A percentile compares a stretch with the other conserved stretches of the same genome.
Conservation (phyloP, 2,329 filamentous ascomycete genomes). For the Fusarium torreyae region DNA sequence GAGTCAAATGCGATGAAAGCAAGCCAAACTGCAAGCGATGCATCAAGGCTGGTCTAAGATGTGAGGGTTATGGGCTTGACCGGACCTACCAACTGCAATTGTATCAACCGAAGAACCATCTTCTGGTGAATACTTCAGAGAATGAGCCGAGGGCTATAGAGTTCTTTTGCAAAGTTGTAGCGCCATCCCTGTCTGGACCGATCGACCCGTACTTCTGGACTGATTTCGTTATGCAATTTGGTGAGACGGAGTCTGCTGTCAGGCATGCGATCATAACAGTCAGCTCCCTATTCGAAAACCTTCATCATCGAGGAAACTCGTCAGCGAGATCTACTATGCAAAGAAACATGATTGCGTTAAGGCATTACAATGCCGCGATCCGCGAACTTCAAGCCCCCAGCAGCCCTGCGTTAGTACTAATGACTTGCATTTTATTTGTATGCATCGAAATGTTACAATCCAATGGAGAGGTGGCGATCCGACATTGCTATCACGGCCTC, state of each 20-base stretch:
- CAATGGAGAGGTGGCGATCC: conserved; percentile 23
- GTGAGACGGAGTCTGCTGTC: conserved; percentile 31
- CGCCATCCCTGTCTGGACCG: conserved; percentile 32
- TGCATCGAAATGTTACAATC: conserved; percentile 28
- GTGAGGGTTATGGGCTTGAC: conserved; percentile 6
- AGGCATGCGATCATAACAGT: conserved; percentile 32
- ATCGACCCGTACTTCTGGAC: conserved; percentile 42
- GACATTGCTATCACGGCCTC: conserved; percentile 24
- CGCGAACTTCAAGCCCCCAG: conserved; percentile 1
- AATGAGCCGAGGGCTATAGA: conserved; percentile 9
- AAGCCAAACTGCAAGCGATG: conserved; percentile 21
- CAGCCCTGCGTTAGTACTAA: conserved; percentile 11
- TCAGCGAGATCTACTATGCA: not conserved
- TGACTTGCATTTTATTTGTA: conserved; percentile 27
- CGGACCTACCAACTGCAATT: conserved; percentile 1
- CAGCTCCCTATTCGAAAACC: conserved; percentile 18
- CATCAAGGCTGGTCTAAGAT: conserved; percentile 10
- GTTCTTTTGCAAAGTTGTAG: conserved; percentile 36
- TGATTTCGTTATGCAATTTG: conserved; percentile 35
- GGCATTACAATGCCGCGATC: conserved; percentile 26
- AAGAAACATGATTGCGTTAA: conserved; percentile 15
- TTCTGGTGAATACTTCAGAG: not conserved
- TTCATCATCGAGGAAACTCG: not conserved
- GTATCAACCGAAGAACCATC: conserved; percentile 7
- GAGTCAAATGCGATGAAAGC: conserved; percentile 20